These are phyloP conservation scores for Calamus simplicifolius DNA, from an alignment of 176 grass and related monocot species.

Conservation along the genomic window DNA sequence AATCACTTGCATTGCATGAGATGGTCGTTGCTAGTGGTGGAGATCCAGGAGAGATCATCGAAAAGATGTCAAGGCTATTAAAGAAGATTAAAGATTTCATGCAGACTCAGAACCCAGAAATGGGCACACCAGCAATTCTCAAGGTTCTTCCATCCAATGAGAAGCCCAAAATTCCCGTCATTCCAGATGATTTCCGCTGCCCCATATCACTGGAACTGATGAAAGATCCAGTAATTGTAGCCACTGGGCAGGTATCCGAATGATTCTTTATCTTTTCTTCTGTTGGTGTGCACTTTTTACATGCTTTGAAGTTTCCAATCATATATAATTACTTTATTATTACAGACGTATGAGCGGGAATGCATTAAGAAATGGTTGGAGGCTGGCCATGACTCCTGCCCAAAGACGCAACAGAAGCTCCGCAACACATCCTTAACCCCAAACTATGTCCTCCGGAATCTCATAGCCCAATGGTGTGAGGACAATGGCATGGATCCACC, in stretches of 20 bases:
- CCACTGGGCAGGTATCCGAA: slow-evolving; percentile 9
- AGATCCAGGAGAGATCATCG: slow-evolving; percentile 17
- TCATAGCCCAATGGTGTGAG: slow-evolving; percentile 12
- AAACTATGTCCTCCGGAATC: slow-evolving; percentile 18
- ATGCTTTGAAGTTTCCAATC: neutral
- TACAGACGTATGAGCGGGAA: slow-evolving; percentile 17
- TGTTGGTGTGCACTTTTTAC: neutral
- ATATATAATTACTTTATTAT: neutral
- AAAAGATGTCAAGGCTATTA: slow-evolving; percentile 15
- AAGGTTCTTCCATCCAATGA: neutral
- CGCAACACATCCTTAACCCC: slow-evolving; percentile 8
- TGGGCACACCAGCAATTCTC: neutral
- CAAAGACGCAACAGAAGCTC: slow-evolving; percentile 14
- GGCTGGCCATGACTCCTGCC: slow-evolving; percentile 8
- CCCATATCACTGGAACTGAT: slow-evolving; percentile 15
- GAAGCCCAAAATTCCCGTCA: neutral
- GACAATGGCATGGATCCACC: slow-evolving; percentile 10
- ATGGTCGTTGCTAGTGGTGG: neutral
- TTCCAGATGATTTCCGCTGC: slow-evolving; percentile 14
- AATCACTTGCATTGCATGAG: slow-evolving; percentile 19
- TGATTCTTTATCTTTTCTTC: neutral
- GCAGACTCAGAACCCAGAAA: slow-evolving; percentile 13
- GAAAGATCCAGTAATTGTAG: slow-evolving; percentile 16
- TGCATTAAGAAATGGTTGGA: slow-evolving; percentile 15
- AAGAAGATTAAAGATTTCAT: slow-evolving; percentile 13